Conservation (phyloP, 768 basidiomycete species). For the Xerocomellus dryophilus region DNA sequence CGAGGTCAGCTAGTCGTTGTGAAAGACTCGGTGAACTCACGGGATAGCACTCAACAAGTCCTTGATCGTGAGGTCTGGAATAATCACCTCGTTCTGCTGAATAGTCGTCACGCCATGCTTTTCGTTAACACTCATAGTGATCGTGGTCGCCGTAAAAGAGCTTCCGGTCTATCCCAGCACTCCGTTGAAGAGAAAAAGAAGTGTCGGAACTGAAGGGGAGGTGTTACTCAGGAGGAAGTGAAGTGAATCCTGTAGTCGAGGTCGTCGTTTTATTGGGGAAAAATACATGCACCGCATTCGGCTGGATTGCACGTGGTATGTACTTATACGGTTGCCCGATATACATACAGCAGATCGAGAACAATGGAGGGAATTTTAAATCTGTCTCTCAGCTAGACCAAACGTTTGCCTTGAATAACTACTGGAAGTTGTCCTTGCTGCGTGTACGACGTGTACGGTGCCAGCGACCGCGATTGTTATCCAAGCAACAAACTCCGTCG, state of each 20-base stretch:
- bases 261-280: conserved; percentile 30
- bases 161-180: conserved; percentile 6
- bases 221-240: background rate
- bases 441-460: too few species aligned
- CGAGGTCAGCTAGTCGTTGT: background rate
- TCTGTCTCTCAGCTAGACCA: background rate
- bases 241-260: background rate
- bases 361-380: background rate
- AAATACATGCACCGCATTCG: conserved; percentile 15
- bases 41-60: conserved; percentile 83
- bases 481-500: background rate
- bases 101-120: conserved; percentile 29
- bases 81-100: conserved; percentile 59
- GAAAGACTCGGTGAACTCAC: conserved; percentile 40
- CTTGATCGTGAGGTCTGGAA: conserved; percentile 87
- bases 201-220: background rate
- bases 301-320: conserved; percentile 29
- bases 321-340: background rate
- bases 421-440: background rate
- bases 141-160: conserved; percentile 11
- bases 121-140: conserved; percentile 18
- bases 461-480: background rate
- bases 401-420: background rate
- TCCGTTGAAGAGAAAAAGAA: background rate
- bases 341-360: background rate